Base-by-base conservation (phyloP, 163 green algal genomes). In the Prototheca cutis region DNA sequence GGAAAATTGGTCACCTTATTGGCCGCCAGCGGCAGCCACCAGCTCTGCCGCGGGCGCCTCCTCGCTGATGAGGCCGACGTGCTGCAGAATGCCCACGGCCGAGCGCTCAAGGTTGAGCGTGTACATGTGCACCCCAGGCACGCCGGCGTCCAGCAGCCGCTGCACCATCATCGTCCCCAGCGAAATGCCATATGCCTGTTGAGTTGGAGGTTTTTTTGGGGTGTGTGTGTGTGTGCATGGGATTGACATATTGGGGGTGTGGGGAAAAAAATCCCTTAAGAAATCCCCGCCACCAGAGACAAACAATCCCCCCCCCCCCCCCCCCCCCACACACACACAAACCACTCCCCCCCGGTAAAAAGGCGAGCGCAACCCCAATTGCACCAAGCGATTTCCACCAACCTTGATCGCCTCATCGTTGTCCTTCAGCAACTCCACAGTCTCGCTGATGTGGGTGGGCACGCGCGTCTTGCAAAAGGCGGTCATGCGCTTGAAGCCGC, bases 401-500 rank as follows among this genome's bases (percentile, higher is more conserved):
- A 80, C 79, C 82, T 94, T 96, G 32, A 97, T 75, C 5, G 84
- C 91, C 52, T 93, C 91, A 2, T 97, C 91, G 66, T 94, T 87
- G 73, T 96, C 91, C 76, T 97, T 96, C 66, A 96, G 87, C 0
- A 74, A 65, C 69, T 98, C 91, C 23, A 98, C 58, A 5, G 70
- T 65, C 24, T 86, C 80, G 0, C 40, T 27, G 56, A 98, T 84
- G 3, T 88, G 74, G 4, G 68, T 40, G 21, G 78, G 78, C 30
- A 83, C 68, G 57, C 80, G 78, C 6, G 91, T 97, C 77, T 98
- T 98, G 85, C 91, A 98, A 81, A 98, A 98, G 58, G 77, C 80
- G 4, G 91, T 98, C 91, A 98, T 98, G 65, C 91, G 81, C 79
- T 96, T 95, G 84, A 98, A 98, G 59, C 91, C 91, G 29, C 81